Evolutionary conservation across 2,329 filamentous ascomycete genomes (phyloP), one percentile per base, ranked within the genome.

Genomic region (Arthrobotrys pseudoclavata): DNA sequence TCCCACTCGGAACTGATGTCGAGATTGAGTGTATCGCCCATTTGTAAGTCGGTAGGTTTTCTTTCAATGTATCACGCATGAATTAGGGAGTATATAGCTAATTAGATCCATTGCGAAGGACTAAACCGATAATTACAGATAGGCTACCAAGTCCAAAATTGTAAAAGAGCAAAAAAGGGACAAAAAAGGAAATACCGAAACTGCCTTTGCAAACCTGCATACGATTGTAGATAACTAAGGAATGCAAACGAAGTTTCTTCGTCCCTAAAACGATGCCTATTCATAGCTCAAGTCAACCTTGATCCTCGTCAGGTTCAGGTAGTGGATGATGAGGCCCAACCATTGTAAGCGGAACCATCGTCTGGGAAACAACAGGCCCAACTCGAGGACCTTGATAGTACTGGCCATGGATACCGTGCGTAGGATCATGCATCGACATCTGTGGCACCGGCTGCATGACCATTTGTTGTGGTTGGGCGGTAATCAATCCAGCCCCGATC

Each of bases 1-100:
- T 97, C 80, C 94, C 94, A 78, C 93, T 94, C 87, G 90, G 90
- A 70, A 93, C 94, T 48, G 90, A 93, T 76, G 90, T 97, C 24
- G 94, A 97, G 87, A 96, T 97, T 83, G 93, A 97, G 87, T 92
- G 90, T 83, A 91, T 96, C 86, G 93, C 93, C 70, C 86, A 91
- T 69, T 87, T 90, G 79, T 90, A 84, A 83, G 71, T 77, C 40
- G 74, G 74, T 77, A 77, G 74, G 74, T 77, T 71, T 77, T 50
- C 13, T 66, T 62, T 52, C 31, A 15, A 18, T 9, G 12, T 61
- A 12, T 22, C 18, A 22, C 18, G 6, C 9, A 29, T 48, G 9
- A 4, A 29, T 42, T 57, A 20, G 15, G 63, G n/a, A 18, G 20
- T 31, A 18, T 18, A 15, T 40, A 3, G 31, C 20, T 50, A 62